Evolutionary conservation across 257 asterid species (phyloP), one percentile per base, ranked within the genome.

Genomic region (Phtheirospermum japonicum): DNA sequence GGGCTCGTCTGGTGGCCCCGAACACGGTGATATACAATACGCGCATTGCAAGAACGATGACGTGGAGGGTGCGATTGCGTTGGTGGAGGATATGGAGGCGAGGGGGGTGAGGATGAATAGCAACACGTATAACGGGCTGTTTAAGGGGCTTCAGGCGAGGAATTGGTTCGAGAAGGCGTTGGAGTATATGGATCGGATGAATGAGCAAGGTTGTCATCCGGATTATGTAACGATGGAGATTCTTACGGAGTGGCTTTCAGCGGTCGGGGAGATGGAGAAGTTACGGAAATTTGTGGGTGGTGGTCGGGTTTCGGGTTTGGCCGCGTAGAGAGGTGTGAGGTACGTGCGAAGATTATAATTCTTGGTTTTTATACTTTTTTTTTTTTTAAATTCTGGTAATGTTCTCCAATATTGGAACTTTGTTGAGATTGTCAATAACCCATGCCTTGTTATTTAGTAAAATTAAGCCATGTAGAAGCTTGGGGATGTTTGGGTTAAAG

Each of bases 161-260:
- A 80, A 83, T 60, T 80, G 74, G 94, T 37, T 74, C 17, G 94
- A 85, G 28, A 86, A 74, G 64, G 93, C 96, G 1, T 66, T 83
- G 48, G 69, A 76, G 34, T 74, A 76, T n/a, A 92, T 92, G 99
- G 82, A 89, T 61, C 80, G 77, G 69, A 92, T 92, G 99, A 79
- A 73, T 7, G 82, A 83, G 51, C 71, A 79, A 20, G 80, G 78
- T 4, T 89, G 95, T 61, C 64, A 72, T 74, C 99, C 99, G 20
- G 91, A 89, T 56, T 87, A 75, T 79, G 28, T 83, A 26, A 92
- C 99, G 20, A 77, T 92, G 89, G 95, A 82, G 46, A 79, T 83
- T 36, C 94, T 92, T 39, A 83, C 85, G 0, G 85, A 75, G 67
- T 92, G 99, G 99, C 83, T 86, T 63, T 60, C 96, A 67, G 81